phyloP scores from a whole-genome alignment of 129 eudicot genomes.

The Chrysanthemum makinoi region DNA sequence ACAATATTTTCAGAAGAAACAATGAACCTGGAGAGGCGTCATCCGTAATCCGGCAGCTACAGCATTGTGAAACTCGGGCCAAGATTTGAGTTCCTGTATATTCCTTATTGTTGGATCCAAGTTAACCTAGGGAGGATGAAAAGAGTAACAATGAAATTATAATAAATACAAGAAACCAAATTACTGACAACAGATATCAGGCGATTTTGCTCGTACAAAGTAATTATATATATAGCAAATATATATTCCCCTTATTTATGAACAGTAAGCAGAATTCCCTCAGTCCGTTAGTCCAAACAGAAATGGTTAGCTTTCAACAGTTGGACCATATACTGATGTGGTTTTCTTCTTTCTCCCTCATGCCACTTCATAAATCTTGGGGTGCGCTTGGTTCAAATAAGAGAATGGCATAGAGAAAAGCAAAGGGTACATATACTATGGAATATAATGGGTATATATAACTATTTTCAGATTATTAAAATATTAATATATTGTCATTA shows the following conservation, averaged over 20 bases:
- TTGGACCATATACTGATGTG: conserved; percentile 3
- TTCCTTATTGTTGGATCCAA: conserved; percentile 88
- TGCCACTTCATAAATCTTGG: conserved; percentile 9
- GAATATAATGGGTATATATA: no score
- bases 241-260: conserved; percentile 12
- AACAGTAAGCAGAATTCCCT: conserved; percentile 1
- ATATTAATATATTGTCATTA: no score
- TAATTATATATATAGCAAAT: background rate
- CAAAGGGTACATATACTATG: no score
- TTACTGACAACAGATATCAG: conserved; percentile 9
- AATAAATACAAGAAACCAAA: background rate
- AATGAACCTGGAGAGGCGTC: conserved; percentile 78
- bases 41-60: conserved; percentile 96
- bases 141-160: conserved; percentile 3
- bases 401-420: no score
- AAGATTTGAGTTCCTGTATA: conserved; percentile 84
- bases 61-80: conserved; percentile 99
- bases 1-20: conserved; percentile 8
- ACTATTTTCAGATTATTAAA: no score
- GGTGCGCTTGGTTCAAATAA: no score
- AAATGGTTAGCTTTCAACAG: conserved; percentile 5
- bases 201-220: background rate
- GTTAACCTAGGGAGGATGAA: conserved; percentile 61
- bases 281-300: no score
- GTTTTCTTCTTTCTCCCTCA: conserved; percentile 13